Evolutionary conservation across 768 basidiomycete genomes (phyloP), one percentile per base, ranked within the genome.

Genomic region (Pisolithus tinctorius): DNA sequence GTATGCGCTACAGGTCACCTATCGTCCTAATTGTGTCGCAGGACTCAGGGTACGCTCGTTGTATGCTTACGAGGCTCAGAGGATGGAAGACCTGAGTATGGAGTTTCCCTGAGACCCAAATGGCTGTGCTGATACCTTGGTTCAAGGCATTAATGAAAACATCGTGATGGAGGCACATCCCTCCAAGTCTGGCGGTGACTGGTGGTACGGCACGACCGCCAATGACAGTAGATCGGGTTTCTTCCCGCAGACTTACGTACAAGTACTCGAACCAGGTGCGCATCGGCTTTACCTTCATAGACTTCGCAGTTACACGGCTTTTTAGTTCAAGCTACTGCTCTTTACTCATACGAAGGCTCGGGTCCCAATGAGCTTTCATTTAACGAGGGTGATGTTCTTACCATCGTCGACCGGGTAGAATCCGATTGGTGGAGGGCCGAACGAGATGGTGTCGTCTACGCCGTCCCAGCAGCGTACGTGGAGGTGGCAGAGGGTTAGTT

Each of bases 391-490:
- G n/a, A n/a, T n/a, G n/a, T n/a, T n/a, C n/a, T n/a, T n/a, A n/a
- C n/a, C n/a, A n/a, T n/a, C n/a, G n/a, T n/a, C n/a, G n/a, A n/a
- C n/a, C n/a, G n/a, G n/a, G n/a, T n/a, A 49, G 96, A 97, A 58
- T 76, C 73, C 48, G 88, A 90, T 60, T 98, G 96, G 96, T 98
- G 91, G 91, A 97, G 94, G 73, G 87, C 86, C 37, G 94, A 97
- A 71, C 79, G 80, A 61, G 82, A 79, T 45, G 95, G 95, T 20
- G 69, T 84, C 54, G 83, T 96, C 48, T 89, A 87, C 71, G 83
- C 93, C 62, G 93, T 93, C 4, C 96, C 96, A 48, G 92, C 93
- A 25, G 82, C 84, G 17, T 98, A 98, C 67, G 67, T 99, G 65
- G 88, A 95, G 69, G 68, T 84, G 60, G 75, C 77, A 63, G 81